phyloP scores from a whole-genome alignment of 371 early-diverging fungal genomes.

The Zopfochytrium polystomum region DNA sequence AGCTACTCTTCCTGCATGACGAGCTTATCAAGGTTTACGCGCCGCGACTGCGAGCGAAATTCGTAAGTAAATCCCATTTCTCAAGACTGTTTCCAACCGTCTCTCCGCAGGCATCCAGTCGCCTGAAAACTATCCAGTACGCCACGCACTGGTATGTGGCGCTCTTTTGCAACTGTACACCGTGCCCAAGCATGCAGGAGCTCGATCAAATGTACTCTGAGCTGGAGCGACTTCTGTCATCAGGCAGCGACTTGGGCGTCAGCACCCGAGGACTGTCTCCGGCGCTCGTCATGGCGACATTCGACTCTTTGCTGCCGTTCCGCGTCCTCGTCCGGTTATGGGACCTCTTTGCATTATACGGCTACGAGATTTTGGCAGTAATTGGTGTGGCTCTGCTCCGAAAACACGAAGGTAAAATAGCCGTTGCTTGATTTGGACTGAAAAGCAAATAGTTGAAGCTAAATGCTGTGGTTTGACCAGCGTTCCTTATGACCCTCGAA shows the following conservation, averaged over 20 bases:
- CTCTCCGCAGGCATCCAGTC: background rate
- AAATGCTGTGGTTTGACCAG: background rate
- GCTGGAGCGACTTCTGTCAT: background rate
- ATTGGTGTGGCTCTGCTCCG: constrained; percentile 11
- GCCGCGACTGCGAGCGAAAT: constrained; percentile 7
- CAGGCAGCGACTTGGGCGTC: background rate
- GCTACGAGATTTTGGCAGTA: constrained; percentile 11
- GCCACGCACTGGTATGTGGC: constrained; percentile 9
- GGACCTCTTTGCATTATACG: constrained; percentile 16
- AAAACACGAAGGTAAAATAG: constrained; percentile 21
- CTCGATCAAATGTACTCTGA: background rate
- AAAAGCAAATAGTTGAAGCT: too few relatives aligned
- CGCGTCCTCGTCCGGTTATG: constrained; percentile 14
- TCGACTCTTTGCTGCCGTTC: constrained; percentile 15
- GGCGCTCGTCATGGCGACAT: background rate
- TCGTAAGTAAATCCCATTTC: constrained; percentile 1
- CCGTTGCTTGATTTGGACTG: too few relatives aligned
- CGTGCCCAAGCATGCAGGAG: background rate
- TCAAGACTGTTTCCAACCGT: too few relatives aligned
- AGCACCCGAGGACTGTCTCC: background rate
- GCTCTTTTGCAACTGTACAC: constrained; percentile 8
- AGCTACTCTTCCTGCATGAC: constrained; percentile 11
- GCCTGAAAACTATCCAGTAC: background rate
- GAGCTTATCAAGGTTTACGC: constrained; percentile 2
- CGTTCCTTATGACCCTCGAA: background rate